Conservation (phyloP, 805 yeast genomes). For the Candida orba region DNA sequence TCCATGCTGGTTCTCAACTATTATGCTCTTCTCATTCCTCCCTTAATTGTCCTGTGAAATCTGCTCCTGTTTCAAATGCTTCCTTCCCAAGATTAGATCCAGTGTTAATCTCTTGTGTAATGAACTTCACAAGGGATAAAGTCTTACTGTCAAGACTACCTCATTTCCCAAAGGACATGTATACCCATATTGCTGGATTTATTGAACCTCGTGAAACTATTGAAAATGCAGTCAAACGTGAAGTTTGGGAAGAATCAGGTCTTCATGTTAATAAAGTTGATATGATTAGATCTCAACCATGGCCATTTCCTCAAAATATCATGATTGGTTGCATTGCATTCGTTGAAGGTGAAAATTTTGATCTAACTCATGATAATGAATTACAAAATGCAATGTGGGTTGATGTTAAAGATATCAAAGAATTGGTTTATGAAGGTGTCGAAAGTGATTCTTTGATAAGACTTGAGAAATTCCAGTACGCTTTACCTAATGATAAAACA, state of each 20-base stretch:
- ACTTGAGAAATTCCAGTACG: conserved; percentile 7
- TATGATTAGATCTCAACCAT: conserved; percentile 77
- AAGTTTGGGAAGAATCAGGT: conserved; percentile 94
- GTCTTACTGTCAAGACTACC: conserved; percentile 63
- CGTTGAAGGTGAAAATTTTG: conserved; percentile 53
- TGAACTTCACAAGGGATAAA: conserved; percentile 52
- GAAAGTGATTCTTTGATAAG: conserved; percentile 17
- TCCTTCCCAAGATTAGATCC: conserved; percentile 93
- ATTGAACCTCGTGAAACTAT: conserved; percentile 93
- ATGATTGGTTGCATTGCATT: conserved; percentile 90
- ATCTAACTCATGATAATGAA: conserved; percentile 76
- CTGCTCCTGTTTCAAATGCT: conserved; percentile 56
- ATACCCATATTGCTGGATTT: conserved; percentile 88
- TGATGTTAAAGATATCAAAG: conserved; percentile 42
- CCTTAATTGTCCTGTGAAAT: conserved; percentile 17
- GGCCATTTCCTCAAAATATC: conserved; percentile 95
- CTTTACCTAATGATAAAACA: conserved; percentile 23
- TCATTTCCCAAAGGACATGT: conserved; percentile 49
- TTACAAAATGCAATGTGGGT: conserved; percentile 84
- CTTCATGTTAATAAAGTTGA: conserved; percentile 47
- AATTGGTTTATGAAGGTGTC: conserved; percentile 27
- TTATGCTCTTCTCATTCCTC: conserved; percentile 31
- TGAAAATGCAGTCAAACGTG: conserved; percentile 81
- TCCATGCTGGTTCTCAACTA: conserved; percentile 62
- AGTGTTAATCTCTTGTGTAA: conserved; percentile 73